Evolutionary conservation across 2,329 filamentous ascomycete genomes (phyloP).

Genomic region (Neospermospora avenae): DNA sequence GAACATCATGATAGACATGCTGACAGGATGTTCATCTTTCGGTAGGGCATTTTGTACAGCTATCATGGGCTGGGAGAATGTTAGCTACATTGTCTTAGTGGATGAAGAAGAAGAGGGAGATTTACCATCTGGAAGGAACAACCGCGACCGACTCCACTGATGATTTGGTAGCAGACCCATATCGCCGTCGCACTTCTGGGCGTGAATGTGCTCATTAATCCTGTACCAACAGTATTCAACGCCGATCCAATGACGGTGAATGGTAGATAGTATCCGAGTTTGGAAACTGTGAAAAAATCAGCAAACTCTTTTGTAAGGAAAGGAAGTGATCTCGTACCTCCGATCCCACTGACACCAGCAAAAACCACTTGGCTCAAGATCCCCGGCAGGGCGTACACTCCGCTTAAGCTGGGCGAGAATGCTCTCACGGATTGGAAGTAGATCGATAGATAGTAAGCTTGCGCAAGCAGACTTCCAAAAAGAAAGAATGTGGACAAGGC

Average conservation of each 20-base stretch:
- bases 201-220: constrained; percentile 35
- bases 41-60: constrained; percentile 36
- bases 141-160: constrained; percentile 27
- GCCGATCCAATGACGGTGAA: constrained; percentile 31
- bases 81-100: background rate
- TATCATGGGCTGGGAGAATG: constrained; percentile 25
- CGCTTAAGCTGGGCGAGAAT: constrained; percentile 36
- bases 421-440: constrained; percentile 48
- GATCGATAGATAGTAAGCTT: constrained; percentile 46
- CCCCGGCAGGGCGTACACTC: constrained; percentile 39
- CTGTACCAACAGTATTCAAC: constrained; percentile 33
- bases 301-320: background rate
- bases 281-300: constrained; percentile 16
- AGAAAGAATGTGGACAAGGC: constrained; percentile 18
- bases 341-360: constrained; percentile 22
- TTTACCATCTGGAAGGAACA: constrained; percentile 27
- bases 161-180: constrained; percentile 32
- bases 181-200: constrained; percentile 17
- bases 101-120: background rate
- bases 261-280: constrained; percentile 37
- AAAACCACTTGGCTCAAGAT: constrained; percentile 35
- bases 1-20: constrained; percentile 37
- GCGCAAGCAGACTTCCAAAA: constrained; percentile 13
- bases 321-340: background rate
- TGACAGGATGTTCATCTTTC: constrained; percentile 31